These are phyloP conservation scores for Suillus ampliporus DNA, from an alignment of 768 basidiomycete genomes.

Conservation along the genomic window DNA sequence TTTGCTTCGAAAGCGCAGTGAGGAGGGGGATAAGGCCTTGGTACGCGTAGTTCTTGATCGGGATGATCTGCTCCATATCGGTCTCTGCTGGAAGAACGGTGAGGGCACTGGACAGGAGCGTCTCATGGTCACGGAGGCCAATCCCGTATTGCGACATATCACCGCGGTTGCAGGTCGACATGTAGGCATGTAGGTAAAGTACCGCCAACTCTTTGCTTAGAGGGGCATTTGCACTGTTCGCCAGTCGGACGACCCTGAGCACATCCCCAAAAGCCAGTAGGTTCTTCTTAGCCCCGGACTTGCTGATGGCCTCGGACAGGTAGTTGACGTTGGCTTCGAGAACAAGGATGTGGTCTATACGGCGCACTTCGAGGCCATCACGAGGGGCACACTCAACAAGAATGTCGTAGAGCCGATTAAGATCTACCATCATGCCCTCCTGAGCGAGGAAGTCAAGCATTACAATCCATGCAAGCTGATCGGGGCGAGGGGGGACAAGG, in stretches of 20 bases:
- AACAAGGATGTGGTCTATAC: conserved; percentile 48
- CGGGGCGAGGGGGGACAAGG: conserved; percentile 54
- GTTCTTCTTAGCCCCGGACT: conserved; percentile 12
- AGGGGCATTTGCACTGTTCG: not conserved
- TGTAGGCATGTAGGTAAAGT: conserved; percentile 53
- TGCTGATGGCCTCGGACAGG: conserved; percentile 27
- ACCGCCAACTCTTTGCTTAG: conserved; percentile 33
- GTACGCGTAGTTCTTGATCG: conserved; percentile 39
- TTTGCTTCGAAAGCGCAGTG: conserved; percentile 42
- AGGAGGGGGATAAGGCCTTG: conserved; percentile 49
- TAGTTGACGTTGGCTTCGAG: conserved; percentile 47
- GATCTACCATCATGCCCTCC: conserved; percentile 50
- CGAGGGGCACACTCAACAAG: conserved; percentile 41
- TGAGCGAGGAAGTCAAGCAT: conserved; percentile 63
- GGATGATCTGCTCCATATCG: conserved; percentile 13
- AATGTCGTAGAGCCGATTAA: conserved; percentile 59
- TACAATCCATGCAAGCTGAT: conserved; percentile 56
- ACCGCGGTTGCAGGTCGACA: conserved; percentile 37
- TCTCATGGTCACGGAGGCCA: conserved; percentile 48
- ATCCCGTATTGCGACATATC: conserved; percentile 37
- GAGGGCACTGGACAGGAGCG: conserved; percentile 46
- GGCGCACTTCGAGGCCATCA: conserved; percentile 41
- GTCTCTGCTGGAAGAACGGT: conserved; percentile 31
- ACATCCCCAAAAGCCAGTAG: conserved; percentile 32
- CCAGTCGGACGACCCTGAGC: conserved; percentile 30